phyloP scores from a whole-genome alignment of 2,329 filamentous ascomycete species.

The Xylariaceae sp. region DNA sequence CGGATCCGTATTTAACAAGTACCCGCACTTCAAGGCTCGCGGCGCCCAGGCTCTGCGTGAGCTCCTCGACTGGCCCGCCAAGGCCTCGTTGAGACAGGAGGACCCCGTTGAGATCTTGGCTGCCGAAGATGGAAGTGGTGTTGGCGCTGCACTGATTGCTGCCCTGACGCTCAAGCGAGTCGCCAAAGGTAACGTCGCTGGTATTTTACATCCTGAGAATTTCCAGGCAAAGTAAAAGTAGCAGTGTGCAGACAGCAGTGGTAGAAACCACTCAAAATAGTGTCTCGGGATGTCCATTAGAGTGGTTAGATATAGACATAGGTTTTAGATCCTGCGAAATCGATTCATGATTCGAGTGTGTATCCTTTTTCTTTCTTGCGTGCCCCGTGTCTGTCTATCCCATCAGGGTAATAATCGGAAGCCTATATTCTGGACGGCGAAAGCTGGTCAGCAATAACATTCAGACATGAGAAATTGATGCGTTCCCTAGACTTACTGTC shows the following conservation, averaged over 20 bases:
- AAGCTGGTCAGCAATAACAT: slow-evolving; percentile 23
- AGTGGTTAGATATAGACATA: slow-evolving; percentile 15
- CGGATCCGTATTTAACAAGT: slow-evolving; percentile 98
- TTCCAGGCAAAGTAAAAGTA: slow-evolving; percentile 39
- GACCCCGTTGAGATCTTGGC: slow-evolving; percentile 85
- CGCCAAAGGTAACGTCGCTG: slow-evolving; percentile 58
- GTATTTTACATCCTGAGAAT: slow-evolving; percentile 63
- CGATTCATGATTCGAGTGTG: slow-evolving; percentile 9
- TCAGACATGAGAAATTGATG: too few relatives aligned
- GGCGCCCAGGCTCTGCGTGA: slow-evolving; percentile 86
- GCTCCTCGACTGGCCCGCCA: slow-evolving; percentile 89
- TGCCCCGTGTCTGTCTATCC: slow-evolving; percentile 40
- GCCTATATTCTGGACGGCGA: slow-evolving; percentile 54
- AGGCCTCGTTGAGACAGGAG: slow-evolving; percentile 64
- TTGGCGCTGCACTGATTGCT: slow-evolving; percentile 94
- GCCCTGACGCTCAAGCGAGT: slow-evolving; percentile 63
- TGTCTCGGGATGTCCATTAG: slow-evolving; percentile 15
- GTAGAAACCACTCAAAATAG: slow-evolving; percentile 9
- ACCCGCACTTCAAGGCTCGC: slow-evolving; percentile 94
- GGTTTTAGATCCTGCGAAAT: not conserved
- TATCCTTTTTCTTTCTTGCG: not conserved
- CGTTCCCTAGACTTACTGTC: slow-evolving; percentile 51
- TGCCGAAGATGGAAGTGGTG: slow-evolving; percentile 93
- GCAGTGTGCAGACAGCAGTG: slow-evolving; percentile 4
- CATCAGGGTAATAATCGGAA: slow-evolving; percentile 73